Evolutionary conservation across 2,329 filamentous ascomycete species (phyloP), one percentile per base, ranked within the genome.

Genomic region (Xylaria sp.): DNA sequence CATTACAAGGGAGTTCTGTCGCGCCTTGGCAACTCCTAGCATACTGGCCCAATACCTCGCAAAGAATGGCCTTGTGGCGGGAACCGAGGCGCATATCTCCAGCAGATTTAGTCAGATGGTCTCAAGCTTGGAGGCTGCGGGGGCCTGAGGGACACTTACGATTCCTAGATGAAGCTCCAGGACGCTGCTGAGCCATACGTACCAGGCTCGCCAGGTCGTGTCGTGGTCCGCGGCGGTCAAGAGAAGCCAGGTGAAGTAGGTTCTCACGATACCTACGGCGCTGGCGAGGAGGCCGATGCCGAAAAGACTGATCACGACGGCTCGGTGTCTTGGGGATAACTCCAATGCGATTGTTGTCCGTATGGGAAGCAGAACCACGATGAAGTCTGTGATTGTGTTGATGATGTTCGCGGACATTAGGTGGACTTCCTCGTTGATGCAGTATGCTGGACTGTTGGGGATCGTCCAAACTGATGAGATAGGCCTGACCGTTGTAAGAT

Each of bases 351-450:
- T 77, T 9, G 86, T 79, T 3, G 82, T 83, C 25, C 80, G 80
- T 53, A 87, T 82, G 1, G 86, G 86, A 3, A 89, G 77, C 0
- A 84, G 73, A 41, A 86, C 84, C n/a, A 85, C 82, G 12, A 85
- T 74, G 50, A 90, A 82, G 75, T 90, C 87, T 7, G 87, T 89
- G 50, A 85, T 73, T 55, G 89, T 89, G 76, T 90, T 90, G 69
- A 89, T 82, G 32, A 86, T 83, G 1, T 87, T 87, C 41, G 88
- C 82, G 41, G 82, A 81, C 34, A 86, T 81, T 32, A 88, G 81
- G 59, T 87, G 85, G 0, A 79, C 78, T 2, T 84, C 81, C 68
- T 89, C 81, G 30, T 86, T 73, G 45, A 87, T 83, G 53, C 84
- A 83, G 20, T 83, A 73, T 52, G 79, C 76, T 0, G 78, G 75